phyloP scores from a whole-genome alignment of 495 filamentous ascomycete species.

The Tuber indicum region DNA sequence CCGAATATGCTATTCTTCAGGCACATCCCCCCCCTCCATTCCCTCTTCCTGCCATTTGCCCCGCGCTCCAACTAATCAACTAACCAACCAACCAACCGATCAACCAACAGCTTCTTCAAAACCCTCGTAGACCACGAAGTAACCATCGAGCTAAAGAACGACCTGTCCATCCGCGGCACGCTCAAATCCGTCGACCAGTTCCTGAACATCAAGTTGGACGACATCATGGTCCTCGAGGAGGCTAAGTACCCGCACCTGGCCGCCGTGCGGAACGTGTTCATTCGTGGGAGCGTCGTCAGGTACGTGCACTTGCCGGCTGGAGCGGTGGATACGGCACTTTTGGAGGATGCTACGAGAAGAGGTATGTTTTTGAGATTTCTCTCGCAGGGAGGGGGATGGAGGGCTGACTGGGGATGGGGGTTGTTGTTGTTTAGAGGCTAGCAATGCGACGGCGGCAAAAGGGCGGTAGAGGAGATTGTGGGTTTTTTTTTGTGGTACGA shows the following conservation, averaged over 20 bases:
- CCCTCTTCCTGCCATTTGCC: background rate
- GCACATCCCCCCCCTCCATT: background rate
- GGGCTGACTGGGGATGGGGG: background rate
- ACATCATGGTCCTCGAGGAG: conserved; percentile 85
- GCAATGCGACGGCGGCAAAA: conserved; percentile 35
- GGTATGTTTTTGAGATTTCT: conserved; percentile 51
- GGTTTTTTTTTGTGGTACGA: background rate
- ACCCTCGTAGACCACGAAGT: conserved; percentile 94
- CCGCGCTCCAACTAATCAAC: background rate
- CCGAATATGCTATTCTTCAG: background rate
- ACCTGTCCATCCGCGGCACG: conserved; percentile 88
- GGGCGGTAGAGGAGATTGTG: conserved; percentile 19
- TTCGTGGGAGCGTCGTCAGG: conserved; percentile 88
- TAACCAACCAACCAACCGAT: background rate
- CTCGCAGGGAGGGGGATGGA: background rate
- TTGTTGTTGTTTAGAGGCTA: conserved; percentile 26
- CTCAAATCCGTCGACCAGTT: conserved; percentile 97
- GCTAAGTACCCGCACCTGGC: conserved; percentile 85
- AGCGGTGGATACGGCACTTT: conserved; percentile 77
- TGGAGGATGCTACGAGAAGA: conserved; percentile 94
- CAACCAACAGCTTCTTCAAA: conserved; percentile 81
- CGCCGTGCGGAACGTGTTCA: conserved; percentile 98
- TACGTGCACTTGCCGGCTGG: conserved; percentile 88
- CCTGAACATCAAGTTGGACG: conserved; percentile 97
- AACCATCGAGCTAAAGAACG: conserved; percentile 98